phyloP scores from a whole-genome alignment of 768 basidiomycete genomes.

The Naganishia vaughanmartiniae region DNA sequence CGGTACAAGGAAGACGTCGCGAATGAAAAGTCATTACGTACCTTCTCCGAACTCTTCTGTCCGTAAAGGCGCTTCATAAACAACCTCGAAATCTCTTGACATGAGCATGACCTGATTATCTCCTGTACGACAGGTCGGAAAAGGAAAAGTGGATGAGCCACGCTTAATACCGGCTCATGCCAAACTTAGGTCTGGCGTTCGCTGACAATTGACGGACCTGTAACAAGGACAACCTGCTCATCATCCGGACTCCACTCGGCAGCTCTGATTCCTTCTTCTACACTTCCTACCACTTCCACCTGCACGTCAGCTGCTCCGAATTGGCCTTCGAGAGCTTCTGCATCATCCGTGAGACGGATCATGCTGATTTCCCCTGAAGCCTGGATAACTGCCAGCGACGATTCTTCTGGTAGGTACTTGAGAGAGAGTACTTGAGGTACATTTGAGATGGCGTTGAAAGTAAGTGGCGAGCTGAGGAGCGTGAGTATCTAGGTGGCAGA shows the following conservation, averaged over 20 bases:
- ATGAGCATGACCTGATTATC: slow-evolving; percentile 80
- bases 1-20: neutral
- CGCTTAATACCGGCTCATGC: neutral
- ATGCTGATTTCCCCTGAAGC: slow-evolving; percentile 79
- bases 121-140: slow-evolving; percentile 52
- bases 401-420: slow-evolving; percentile 69
- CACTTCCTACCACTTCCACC: slow-evolving; percentile 63
- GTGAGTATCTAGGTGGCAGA: neutral
- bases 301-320: slow-evolving; percentile 16
- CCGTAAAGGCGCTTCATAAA: slow-evolving; percentile 73
- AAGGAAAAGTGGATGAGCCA: slow-evolving; percentile 5
- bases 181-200: neutral
- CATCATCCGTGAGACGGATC: slow-evolving; percentile 55
- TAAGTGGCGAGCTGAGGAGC: neutral
- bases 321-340: slow-evolving; percentile 23
- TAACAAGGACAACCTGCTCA: slow-evolving; percentile 74
- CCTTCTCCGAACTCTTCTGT: slow-evolving; percentile 82
- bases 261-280: slow-evolving; percentile 77
- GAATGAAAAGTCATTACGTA: slow-evolving; percentile 41
- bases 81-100: slow-evolving; percentile 81
- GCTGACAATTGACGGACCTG: slow-evolving; percentile 57
- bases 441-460: slow-evolving; percentile 4
- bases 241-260: slow-evolving; percentile 93
- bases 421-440: slow-evolving; percentile 61
- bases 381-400: slow-evolving; percentile 65